Evolutionary conservation across 2,329 filamentous ascomycete species (phyloP).

Genomic region (Domatiomyces catenatus): DNA sequence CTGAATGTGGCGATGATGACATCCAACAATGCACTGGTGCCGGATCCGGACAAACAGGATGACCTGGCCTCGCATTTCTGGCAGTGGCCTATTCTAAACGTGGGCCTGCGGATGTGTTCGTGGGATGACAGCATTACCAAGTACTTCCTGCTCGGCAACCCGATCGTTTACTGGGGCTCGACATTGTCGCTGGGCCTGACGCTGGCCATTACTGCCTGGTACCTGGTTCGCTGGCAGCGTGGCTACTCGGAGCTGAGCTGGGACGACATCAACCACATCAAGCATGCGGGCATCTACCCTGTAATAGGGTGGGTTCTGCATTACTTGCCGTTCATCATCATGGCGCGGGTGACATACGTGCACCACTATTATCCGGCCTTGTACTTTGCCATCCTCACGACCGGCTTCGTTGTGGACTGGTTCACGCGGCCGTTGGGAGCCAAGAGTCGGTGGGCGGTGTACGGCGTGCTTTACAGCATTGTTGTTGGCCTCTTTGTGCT

Average conservation of each 20-base stretch:
- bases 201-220: conserved; percentile 60
- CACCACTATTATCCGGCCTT: conserved; percentile 98
- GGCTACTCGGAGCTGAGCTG: conserved; percentile 71
- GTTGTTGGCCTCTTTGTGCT: conserved; percentile 68
- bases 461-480: conserved; percentile 54
- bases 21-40: conserved; percentile 94
- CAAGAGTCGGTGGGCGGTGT: conserved; percentile 51
- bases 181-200: conserved; percentile 65
- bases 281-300: conserved; percentile 85
- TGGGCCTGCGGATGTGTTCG: conserved; percentile 94
- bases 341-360: conserved; percentile 97
- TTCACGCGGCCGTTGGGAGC: conserved; percentile 52
- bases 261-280: conserved; percentile 78
- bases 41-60: conserved; percentile 97
- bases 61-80: conserved; percentile 92
- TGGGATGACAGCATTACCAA: conserved; percentile 95
- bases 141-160: conserved; percentile 96
- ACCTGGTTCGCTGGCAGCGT: conserved; percentile 87
- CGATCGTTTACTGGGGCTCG: conserved; percentile 87
- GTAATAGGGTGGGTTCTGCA: conserved; percentile 89
- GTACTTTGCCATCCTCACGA: conserved; percentile 84
- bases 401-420: conserved; percentile 84
- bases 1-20: conserved; percentile 99
- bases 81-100: conserved; percentile 95
- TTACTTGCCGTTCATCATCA: conserved; percentile 87